These are phyloP conservation scores for Yamadazyma aaseri DNA, from an alignment of 1,139 yeast genomes.

Conservation along the genomic window DNA sequence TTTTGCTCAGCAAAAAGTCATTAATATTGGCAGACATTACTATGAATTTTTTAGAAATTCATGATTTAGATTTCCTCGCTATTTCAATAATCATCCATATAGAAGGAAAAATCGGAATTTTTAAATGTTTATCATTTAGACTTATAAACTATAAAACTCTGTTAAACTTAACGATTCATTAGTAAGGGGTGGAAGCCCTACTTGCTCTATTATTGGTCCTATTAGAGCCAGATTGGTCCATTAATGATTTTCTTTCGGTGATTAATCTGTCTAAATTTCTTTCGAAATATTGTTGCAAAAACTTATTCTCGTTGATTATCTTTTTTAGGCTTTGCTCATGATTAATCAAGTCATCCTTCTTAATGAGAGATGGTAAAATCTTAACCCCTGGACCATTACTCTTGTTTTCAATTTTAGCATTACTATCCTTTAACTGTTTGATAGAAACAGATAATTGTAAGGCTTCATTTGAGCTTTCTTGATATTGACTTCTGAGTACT, in stretches of 20 bases:
- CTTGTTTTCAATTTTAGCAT: slow-evolving; percentile 30
- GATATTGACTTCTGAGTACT: slow-evolving; percentile 47
- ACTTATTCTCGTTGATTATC: slow-evolving; percentile 33
- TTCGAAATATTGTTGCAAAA: slow-evolving; percentile 30
- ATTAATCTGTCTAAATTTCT: slow-evolving; percentile 38
- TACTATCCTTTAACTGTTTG: slow-evolving; percentile 25
- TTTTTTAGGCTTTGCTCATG: slow-evolving; percentile 27
- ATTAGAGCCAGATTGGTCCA: slow-evolving; percentile 33
- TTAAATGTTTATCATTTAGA: too few species aligned
- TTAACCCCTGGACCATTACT: slow-evolving; percentile 45
- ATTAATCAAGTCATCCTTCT: slow-evolving; percentile 33
- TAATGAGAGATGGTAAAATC: slow-evolving; percentile 37
- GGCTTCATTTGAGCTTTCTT: slow-evolving; percentile 52
- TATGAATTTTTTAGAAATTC: too few species aligned
- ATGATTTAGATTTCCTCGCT: too few species aligned
- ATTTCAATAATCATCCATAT: too few species aligned
- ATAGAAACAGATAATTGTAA: slow-evolving; percentile 46
- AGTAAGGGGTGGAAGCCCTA: slow-evolving; percentile 41
- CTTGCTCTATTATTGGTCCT: slow-evolving; percentile 40
- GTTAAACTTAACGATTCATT: too few species aligned
- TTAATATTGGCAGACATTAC: too few species aligned
- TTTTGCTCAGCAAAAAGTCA: slow-evolving; percentile 2
- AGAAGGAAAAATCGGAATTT: too few species aligned
- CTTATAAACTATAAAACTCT: too few species aligned
- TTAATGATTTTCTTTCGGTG: slow-evolving; percentile 36